These are phyloP conservation scores for Ophiostoma perfectum DNA, from an alignment of 2,329 filamentous ascomycete genomes.

Conservation along the genomic window DNA sequence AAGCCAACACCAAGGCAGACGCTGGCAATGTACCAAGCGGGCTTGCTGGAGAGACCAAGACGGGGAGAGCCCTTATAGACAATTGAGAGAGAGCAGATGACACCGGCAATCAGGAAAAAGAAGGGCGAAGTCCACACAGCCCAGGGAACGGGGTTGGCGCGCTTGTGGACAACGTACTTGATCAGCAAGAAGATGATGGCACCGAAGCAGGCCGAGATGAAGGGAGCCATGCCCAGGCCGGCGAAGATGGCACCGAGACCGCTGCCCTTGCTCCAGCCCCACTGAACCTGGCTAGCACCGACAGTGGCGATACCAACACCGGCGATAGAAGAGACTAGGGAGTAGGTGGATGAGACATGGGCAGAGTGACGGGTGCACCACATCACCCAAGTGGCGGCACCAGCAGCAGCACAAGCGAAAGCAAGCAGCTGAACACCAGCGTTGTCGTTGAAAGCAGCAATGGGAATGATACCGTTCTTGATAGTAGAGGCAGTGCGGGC, in stretches of 20 bases:
- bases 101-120: slow-evolving; percentile 71
- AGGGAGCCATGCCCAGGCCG: slow-evolving; percentile 64
- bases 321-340: slow-evolving; percentile 62
- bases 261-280: slow-evolving; percentile 64
- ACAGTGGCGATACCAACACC: slow-evolving; percentile 64
- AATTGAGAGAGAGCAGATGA: slow-evolving; percentile 68
- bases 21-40: slow-evolving; percentile 59
- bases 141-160: slow-evolving; percentile 66
- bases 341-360: slow-evolving; percentile 69
- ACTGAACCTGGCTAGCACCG: slow-evolving; percentile 56
- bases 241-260: slow-evolving; percentile 68
- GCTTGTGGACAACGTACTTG: slow-evolving; percentile 64
- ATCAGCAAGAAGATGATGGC: slow-evolving; percentile 67
- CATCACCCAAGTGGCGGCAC: slow-evolving; percentile 68
- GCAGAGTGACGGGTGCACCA: slow-evolving; percentile 71
- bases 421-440: slow-evolving; percentile 64
- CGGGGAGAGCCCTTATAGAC: slow-evolving; percentile 76
- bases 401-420: slow-evolving; percentile 59
- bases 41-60: slow-evolving; percentile 60
- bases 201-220: slow-evolving; percentile 59
- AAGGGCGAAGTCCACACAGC: slow-evolving; percentile 67
- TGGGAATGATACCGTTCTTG: slow-evolving; percentile 70
- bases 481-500: slow-evolving; percentile 69
- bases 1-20: slow-evolving; percentile 61
- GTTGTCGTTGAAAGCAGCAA: slow-evolving; percentile 51